Conservation (phyloP, 140 eudicot species). For the Oenanthe javanica region DNA sequence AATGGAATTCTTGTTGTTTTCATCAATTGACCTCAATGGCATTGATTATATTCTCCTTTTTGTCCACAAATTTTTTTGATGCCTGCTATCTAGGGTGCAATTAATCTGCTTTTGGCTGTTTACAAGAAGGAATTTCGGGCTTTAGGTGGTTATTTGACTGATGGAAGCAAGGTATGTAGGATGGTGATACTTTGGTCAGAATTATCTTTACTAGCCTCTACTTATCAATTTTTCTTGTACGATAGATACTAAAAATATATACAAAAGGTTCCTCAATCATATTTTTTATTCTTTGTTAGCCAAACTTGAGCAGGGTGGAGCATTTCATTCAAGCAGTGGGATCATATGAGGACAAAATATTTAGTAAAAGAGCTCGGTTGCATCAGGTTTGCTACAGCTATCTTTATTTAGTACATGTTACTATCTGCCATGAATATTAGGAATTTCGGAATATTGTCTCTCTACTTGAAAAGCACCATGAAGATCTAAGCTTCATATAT, state of each 20-base stretch:
- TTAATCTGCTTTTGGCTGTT: constrained; percentile 77
- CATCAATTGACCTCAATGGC: not conserved
- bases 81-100: constrained; percentile 64
- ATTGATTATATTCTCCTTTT: not conserved
- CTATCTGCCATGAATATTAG: not conserved
- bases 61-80: not conserved
- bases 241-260: not conserved
- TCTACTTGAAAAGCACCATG: not conserved
- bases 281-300: constrained; percentile 40
- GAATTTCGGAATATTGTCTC: not conserved
- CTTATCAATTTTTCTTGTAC: not conserved
- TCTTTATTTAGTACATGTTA: not conserved
- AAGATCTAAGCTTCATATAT: not conserved
- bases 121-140: constrained; percentile 75
- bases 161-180: constrained; percentile 71
- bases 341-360: constrained; percentile 73
- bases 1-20: not conserved
- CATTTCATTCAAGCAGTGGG: constrained; percentile 92
- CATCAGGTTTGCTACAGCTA: constrained; percentile 48
- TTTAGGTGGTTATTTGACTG: constrained; percentile 71
- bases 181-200: not conserved
- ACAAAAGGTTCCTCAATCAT: not conserved
- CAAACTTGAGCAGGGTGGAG: constrained; percentile 73
- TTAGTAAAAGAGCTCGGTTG: constrained; percentile 69
- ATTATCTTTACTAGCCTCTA: not conserved